Conservation (phyloP, 164 flowering plant species). For the Vitis vinifera region DNA sequence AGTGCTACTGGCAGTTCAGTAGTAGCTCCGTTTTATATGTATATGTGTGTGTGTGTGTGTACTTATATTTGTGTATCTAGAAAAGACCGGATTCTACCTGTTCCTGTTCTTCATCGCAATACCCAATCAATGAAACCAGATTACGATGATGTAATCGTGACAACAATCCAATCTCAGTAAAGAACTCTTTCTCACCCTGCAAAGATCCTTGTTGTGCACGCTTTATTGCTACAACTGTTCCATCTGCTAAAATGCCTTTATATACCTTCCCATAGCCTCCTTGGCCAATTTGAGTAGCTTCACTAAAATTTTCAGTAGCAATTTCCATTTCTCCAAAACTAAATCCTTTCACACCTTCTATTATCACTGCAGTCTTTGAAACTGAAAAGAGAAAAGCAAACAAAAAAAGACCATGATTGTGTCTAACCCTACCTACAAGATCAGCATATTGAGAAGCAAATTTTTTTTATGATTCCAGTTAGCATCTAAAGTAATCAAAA, state of each 20-base stretch:
- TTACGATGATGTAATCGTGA: slow-evolving; percentile 33
- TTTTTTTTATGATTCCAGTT: no score
- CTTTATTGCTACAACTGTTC: slow-evolving; percentile 26
- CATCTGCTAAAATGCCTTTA: slow-evolving; percentile 24
- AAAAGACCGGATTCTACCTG: slow-evolving; percentile 16
- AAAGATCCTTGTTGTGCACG: slow-evolving; percentile 31
- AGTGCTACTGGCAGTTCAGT: no score
- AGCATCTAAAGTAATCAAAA: no score
- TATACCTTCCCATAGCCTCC: slow-evolving; percentile 38
- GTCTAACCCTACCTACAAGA: no score
- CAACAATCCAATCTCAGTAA: slow-evolving; percentile 26
- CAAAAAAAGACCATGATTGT: no score
- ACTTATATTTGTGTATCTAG: no score
- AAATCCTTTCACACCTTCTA: slow-evolving; percentile 24
- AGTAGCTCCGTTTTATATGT: no score
- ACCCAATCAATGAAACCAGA: slow-evolving; percentile 30
- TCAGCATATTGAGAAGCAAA: no score
- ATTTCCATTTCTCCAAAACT: slow-evolving; percentile 17
- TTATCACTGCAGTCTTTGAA: slow-evolving; percentile 11
- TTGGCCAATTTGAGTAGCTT: slow-evolving; percentile 22
- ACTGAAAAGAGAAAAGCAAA: background rate
- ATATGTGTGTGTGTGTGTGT: no score
- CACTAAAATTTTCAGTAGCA: slow-evolving; percentile 23
- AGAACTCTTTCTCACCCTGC: slow-evolving; percentile 27
- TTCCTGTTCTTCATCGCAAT: slow-evolving; percentile 32